Base-by-base conservation (phyloP, 2,329 filamentous ascomycete species). In the Beauveria sp. region DNA sequence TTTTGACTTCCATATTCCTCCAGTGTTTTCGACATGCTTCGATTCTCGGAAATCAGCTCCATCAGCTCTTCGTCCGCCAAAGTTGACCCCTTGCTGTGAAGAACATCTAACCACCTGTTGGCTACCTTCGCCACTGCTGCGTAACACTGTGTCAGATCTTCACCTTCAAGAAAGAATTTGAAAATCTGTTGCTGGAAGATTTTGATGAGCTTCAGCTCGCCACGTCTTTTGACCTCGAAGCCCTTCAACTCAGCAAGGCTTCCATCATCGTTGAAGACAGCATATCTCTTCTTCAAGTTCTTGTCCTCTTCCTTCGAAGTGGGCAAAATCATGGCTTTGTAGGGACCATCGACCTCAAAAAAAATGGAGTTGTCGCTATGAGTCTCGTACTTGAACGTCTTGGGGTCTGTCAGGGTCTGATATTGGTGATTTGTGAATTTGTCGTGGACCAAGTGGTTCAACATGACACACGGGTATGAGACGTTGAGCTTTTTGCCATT, bases 111-210 rank as follows among this genome's bases (percentile, higher is more conserved):
- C 94, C 94, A 99, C 64, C 89, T 86, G 71, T 99, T 96, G 2
- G 94, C 93, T 24, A 99, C 92, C 70, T 91, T 96, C 59, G 96
- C 92, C 2, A 99, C 96, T 2, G 93, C 88, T 16, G 76, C 84
- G 70, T 99, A 99, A 20, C 92, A 97, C 71, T 97, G 92, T 3
- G 87, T 80, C 51, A 99, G 80, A 0, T 92, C 96, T 4, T 84
- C 83, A 7, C 94, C 94, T 70, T 99, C 93, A 6, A 99, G 79
- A 77, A 99, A 99, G 76, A 99, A 97, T 72, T 96, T 97, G 87
- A 99, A 99, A 66, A 99, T 96, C 70, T 99, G 94, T 63, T 94
- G 91, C 74, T 99, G 94, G 73, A 99, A 99, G 71, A 97, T 99
- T 76, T 99, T 99, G 83, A 99, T 99, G 67, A 99, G 87, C 77